A percentile compares a stretch with the other conserved stretches of the same genome.
Evolutionary conservation across 768 basidiomycete species (phyloP).

Genomic region (Amanita jacksonii): DNA sequence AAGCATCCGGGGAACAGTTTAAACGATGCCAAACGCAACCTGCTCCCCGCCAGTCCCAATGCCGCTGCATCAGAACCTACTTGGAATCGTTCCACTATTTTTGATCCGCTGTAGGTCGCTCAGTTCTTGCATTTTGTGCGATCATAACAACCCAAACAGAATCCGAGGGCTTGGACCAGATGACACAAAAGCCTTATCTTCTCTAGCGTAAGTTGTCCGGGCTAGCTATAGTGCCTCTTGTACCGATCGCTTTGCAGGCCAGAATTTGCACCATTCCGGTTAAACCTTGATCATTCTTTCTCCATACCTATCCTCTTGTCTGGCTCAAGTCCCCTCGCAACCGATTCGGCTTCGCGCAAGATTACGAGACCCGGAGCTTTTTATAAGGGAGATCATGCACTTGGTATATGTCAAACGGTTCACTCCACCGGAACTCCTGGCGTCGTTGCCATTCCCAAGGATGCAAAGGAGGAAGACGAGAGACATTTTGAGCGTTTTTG

Average conservation of each 20-base stretch:
- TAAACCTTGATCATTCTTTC: slow-evolving; percentile 42
- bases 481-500: slow-evolving; percentile 39
- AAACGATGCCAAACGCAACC: slow-evolving; percentile 10
- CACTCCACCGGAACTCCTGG: slow-evolving; percentile 42
- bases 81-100: slow-evolving; percentile 52
- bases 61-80: slow-evolving; percentile 9
- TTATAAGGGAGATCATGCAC: slow-evolving; percentile 37
- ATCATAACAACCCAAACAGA: background rate
- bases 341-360: slow-evolving; percentile 28
- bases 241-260: background rate
- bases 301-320: slow-evolving; percentile 40
- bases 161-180: slow-evolving; percentile 2
- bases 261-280: slow-evolving; percentile 22
- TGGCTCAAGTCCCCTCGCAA: slow-evolving; percentile 22
- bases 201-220: background rate
- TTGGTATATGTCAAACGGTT: slow-evolving; percentile 43
- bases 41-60: slow-evolving; percentile 1
- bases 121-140: background rate
- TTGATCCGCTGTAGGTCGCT: slow-evolving; percentile 48
- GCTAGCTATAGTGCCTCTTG: background rate
- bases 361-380: slow-evolving; percentile 51
- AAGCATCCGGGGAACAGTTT: slow-evolving; percentile 7
- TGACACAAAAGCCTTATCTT: background rate
- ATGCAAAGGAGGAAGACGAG: slow-evolving; percentile 33
- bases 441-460: slow-evolving; percentile 28